Evolutionary conservation across 1,284 basidiomycete species (phyloP), one percentile per base, ranked within the genome.

Genomic region (Pholiota adiposa): DNA sequence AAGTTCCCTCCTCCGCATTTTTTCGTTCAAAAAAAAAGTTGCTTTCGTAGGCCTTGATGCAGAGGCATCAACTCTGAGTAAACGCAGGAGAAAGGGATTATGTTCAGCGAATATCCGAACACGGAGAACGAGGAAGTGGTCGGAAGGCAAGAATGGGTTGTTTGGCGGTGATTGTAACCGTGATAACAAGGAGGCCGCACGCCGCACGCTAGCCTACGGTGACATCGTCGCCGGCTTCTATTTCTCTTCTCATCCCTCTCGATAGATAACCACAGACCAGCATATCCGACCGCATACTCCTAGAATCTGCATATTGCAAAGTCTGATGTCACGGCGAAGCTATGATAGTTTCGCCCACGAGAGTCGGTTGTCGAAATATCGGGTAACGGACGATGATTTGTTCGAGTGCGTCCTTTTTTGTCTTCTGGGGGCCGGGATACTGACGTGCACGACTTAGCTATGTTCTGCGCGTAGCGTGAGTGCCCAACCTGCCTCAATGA

Each of bases 321-420:
- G 41, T 43, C 56, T 63, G 64, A 82, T 89, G 84, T 90, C 88
- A 61, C 81, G 83, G 73, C 81, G 87, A 70, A 92, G 90, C 77
- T 83, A 87, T 76, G 83, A 84, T 65, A 85, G 88, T 73, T 78
- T 78, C 63, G 80, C 84, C 54, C 84, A 89, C 64, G 86, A 89
- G 71, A 84, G 83, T 74, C 84, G 89, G 61, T 65, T 88, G 61
- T 89, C 89, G 61, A 89, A 88, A 71, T 84, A 89, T 75, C 81
- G 87, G 64, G 86, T 93, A 51, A 84, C 87, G 29, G 92, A 94
- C 68, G 89, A 92, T 59, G 90, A 92, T 69, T 77, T 94, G 67
- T 93, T 92, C 78, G 85, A 90, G 92, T 94, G 71, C 59, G 86
- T 61, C n/a, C 16, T 44, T 81, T 55, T 61, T 59, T 59, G 52